A percentile compares a stretch with the other conserved stretches of the same genome.
phyloP scores from a whole-genome alignment of 2,329 filamentous ascomycete genomes.

The Mollisia scopiformis region DNA sequence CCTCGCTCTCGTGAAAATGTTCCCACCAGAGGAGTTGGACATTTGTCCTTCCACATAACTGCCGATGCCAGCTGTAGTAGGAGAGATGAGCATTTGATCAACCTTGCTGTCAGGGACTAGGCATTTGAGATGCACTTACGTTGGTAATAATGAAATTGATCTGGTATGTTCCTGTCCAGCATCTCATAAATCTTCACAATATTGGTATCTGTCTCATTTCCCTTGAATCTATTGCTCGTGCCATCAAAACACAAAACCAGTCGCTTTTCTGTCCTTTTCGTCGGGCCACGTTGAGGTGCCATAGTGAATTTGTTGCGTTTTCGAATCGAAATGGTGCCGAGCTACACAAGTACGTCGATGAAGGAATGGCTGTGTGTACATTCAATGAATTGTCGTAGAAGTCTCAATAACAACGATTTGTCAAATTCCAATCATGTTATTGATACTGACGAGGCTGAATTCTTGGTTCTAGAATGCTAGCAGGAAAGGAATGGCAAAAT shows the following conservation, averaged over 20 bases:
- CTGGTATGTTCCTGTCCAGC: constrained; percentile 2
- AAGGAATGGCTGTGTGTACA: too few relatives aligned
- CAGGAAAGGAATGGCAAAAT: too few relatives aligned
- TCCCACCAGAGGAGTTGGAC: constrained; percentile 4
- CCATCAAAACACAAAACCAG: constrained; percentile 12
- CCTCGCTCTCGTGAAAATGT: background rate
- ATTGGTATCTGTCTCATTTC: constrained; percentile 6
- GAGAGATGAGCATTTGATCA: background rate
- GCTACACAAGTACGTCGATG: too few relatives aligned
- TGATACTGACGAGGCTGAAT: too few relatives aligned
- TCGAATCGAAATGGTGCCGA: too few relatives aligned
- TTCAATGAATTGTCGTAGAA: too few relatives aligned
- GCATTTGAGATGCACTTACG: constrained; percentile 3
- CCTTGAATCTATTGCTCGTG: constrained; percentile 10
- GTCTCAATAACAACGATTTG: too few relatives aligned
- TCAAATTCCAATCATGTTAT: too few relatives aligned
- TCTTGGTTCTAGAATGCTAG: too few relatives aligned
- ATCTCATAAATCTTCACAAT: constrained; percentile 14
- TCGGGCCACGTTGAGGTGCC: too few relatives aligned
- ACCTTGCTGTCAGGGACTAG: background rate
- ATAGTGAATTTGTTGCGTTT: too few relatives aligned
- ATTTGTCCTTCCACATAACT: constrained; percentile 10
- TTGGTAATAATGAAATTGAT: constrained; percentile 13
- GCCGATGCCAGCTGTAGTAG: constrained; percentile 5
- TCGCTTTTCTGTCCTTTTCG: background rate